Conservation (phyloP, 2,329 filamentous ascomycete species). For the Trichoderma breve region DNA sequence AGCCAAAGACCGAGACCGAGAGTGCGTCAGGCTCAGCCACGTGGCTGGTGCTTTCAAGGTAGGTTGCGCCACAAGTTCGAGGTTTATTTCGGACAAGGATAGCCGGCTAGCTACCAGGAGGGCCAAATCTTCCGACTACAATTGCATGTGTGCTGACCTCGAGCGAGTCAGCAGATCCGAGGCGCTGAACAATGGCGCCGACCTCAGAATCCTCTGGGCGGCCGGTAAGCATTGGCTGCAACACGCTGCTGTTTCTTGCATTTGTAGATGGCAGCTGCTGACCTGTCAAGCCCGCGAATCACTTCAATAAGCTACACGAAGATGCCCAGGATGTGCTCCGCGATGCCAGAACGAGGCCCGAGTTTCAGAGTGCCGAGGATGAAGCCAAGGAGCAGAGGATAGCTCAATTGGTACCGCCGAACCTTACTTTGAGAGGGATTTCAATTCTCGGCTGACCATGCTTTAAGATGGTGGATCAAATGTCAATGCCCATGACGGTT, state of each 20-base stretch:
- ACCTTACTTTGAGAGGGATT: background rate
- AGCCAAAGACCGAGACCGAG: background rate
- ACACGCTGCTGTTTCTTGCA: slow-evolving; percentile 19
- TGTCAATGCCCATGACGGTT: slow-evolving; percentile 82
- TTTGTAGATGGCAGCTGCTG: slow-evolving; percentile 18
- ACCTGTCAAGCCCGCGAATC: slow-evolving; percentile 34
- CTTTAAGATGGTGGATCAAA: slow-evolving; percentile 61
- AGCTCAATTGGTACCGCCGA: slow-evolving; percentile 36
- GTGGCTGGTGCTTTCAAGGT: slow-evolving; percentile 2
- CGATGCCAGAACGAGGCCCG: slow-evolving; percentile 39
- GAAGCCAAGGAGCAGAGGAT: slow-evolving; percentile 41
- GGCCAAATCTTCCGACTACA: slow-evolving; percentile 9
- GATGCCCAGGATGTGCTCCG: slow-evolving; percentile 39
- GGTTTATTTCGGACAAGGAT: background rate
- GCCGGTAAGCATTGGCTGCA: slow-evolving; percentile 29
- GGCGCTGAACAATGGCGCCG: slow-evolving; percentile 35
- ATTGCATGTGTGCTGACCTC: background rate
- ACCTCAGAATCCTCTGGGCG: slow-evolving; percentile 31
- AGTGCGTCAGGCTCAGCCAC: background rate
- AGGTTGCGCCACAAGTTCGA: slow-evolving; percentile 15
- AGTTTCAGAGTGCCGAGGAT: slow-evolving; percentile 38
- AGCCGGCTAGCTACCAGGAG: slow-evolving; percentile 4
- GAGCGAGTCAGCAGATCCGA: slow-evolving; percentile 18
- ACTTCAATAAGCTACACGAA: slow-evolving; percentile 41
- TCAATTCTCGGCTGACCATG: slow-evolving; percentile 24